These are phyloP conservation scores for Centella asiatica DNA, from an alignment of 129 eudicot genomes.

Conservation along the genomic window DNA sequence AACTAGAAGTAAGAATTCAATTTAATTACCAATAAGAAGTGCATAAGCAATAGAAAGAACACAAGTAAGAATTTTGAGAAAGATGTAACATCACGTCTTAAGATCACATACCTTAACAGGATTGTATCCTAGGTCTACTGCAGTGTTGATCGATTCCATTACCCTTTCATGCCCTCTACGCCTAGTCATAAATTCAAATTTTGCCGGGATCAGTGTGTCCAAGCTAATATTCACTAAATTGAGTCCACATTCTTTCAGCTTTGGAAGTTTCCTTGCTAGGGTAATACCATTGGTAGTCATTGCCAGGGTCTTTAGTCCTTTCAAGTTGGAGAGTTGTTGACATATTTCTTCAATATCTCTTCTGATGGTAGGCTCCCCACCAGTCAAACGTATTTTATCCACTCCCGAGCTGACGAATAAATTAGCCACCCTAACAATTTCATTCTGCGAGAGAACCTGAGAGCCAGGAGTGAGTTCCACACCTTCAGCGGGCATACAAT, in stretches of 20 bases:
- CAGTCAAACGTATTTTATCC: constrained; percentile 86
- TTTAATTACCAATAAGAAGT: background rate
- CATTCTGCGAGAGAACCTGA: constrained; percentile 54
- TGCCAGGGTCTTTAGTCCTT: constrained; percentile 79
- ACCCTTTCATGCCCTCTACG: constrained; percentile 89
- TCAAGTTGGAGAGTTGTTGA: constrained; percentile 53
- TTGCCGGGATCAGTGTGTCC: constrained; percentile 88
- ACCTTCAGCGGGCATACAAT: constrained; percentile 99
- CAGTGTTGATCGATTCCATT: constrained; percentile 66
- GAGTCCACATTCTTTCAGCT: constrained; percentile 70
- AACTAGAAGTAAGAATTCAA: background rate
- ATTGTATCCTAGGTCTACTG: constrained; percentile 68
- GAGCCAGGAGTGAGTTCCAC: constrained; percentile 74
- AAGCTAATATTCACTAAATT: constrained; percentile 77
- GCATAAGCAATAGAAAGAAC: background rate
- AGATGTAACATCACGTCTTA: background rate
- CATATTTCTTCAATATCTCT: constrained; percentile 86
- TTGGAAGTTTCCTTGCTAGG: constrained; percentile 71
- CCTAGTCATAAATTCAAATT: constrained; percentile 92
- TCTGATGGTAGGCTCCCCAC: constrained; percentile 91
- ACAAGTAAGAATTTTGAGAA: background rate
- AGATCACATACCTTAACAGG: constrained; percentile 73
- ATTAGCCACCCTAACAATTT: constrained; percentile 70
- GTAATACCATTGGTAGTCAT: constrained; percentile 88
- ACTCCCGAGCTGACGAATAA: constrained; percentile 90